These are phyloP conservation scores for Hypoxylon rickii DNA, from an alignment of 495 filamentous ascomycete species.

Conservation along the genomic window DNA sequence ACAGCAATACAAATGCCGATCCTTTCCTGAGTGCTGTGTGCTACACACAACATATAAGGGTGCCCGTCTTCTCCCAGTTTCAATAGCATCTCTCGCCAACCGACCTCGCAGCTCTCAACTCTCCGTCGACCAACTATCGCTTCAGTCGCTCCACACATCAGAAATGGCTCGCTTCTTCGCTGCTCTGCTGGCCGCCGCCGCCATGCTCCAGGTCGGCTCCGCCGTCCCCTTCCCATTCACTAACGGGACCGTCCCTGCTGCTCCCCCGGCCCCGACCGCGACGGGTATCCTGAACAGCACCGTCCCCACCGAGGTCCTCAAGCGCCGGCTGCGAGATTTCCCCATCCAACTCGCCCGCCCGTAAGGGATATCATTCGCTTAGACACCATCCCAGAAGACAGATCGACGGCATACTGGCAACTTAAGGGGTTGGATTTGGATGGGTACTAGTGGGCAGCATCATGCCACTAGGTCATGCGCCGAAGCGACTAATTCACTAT, in stretches of 20 bases:
- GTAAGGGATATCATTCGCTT: conserved; percentile 9
- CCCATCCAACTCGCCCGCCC: conserved; percentile 36
- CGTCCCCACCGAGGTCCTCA: conserved; percentile 11
- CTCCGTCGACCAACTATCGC: conserved; percentile 9
- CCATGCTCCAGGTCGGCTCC: conserved; percentile 34
- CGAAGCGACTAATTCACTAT: neutral
- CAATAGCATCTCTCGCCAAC: conserved; percentile 16
- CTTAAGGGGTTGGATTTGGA: conserved; percentile 10
- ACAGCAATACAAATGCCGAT: conserved; percentile 32
- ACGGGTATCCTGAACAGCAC: conserved; percentile 15
- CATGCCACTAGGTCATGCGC: conserved; percentile 12
- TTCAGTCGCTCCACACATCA: conserved; percentile 10
- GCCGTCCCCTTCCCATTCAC: conserved; percentile 32
- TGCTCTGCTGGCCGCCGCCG: conserved; percentile 35
- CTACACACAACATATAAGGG: conserved; percentile 21
- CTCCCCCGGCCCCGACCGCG: conserved; percentile 1
- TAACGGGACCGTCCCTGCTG: conserved; percentile 24
- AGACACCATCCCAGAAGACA: neutral
- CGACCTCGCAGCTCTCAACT: conserved; percentile 8
- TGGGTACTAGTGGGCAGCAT: conserved; percentile 12
- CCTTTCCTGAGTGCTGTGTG: conserved; percentile 5
- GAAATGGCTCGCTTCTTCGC: conserved; percentile 38
- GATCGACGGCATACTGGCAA: conserved; percentile 1
- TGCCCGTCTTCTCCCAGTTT: conserved; percentile 12
- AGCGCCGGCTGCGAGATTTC: conserved; percentile 36